Evolutionary conservation across 148 eudicot genomes (phyloP).

Genomic region (Rhododendron vialii): DNA sequence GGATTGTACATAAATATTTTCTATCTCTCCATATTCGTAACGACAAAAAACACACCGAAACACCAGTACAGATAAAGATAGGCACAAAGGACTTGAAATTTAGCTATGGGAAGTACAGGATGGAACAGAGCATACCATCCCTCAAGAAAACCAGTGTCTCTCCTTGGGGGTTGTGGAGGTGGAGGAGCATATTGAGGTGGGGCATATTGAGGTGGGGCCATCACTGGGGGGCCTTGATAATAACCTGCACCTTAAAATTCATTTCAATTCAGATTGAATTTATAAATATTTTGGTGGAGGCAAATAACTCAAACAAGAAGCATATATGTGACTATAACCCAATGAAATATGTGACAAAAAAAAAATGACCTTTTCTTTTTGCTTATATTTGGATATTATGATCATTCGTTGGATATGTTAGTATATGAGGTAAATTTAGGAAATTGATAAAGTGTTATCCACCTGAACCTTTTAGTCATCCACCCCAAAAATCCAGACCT

Average conservation of each 20-base stretch:
- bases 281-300: neutral
- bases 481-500: too few relatives aligned
- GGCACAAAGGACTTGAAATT: neutral
- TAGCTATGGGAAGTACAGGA: neutral
- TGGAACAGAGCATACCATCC: conserved; percentile 49
- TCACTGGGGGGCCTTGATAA: conserved; percentile 78
- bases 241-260: conserved; percentile 25
- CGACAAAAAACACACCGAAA: neutral
- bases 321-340: neutral
- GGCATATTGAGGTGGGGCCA: conserved; percentile 80
- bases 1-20: neutral
- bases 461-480: too few relatives aligned
- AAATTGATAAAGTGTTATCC: too few relatives aligned
- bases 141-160: conserved; percentile 54
- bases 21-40: neutral
- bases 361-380: too few relatives aligned
- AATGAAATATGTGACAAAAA: neutral
- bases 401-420: too few relatives aligned
- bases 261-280: neutral
- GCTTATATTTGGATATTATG: too few relatives aligned
- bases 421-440: too few relatives aligned
- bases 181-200: conserved; percentile 72
- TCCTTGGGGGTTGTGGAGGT: conserved; percentile 59
- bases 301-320: neutral
- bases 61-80: neutral